Base-by-base conservation (phyloP, 2,329 filamentous ascomycete species). In the Alternaria postmessia region DNA sequence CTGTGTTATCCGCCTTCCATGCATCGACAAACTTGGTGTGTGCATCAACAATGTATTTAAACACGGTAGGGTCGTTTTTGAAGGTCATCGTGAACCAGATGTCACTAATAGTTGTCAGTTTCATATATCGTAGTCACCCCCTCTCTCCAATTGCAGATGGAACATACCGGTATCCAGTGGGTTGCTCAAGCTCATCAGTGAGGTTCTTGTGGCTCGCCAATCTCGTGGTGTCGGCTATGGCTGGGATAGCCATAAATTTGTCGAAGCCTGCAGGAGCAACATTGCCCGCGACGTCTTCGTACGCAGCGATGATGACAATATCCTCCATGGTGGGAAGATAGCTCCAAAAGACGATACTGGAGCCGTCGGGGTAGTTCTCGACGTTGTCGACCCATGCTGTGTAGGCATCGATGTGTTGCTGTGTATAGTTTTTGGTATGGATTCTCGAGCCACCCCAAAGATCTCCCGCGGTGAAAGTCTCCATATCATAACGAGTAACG, bases 1-100 rank as follows among this genome's bases (percentile, higher is more conserved):
- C 62, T 12, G 46, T 34, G 20, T 8, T 54, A 8, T 51, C 48
- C 3, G 48, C 26, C 38, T 68, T 70, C 60, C 60, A 65, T 39
- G 68, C 59, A 4, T 70, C 54, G 1, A 69, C 68, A 5, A 75
- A 64, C 2, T 63, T 26, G 9, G 69, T 53, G 39, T 75, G 55
- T 1, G 63, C 52, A n/a, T 69, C 60, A 41, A 73, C 66, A n/a
- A 66, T 62, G n/a, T 66, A 57, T 6, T 60, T 28, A 51, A 62
- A 65, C 54, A 71, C 63, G 0, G 26, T 22, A 20, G 54, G 43
- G 30, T 69, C 55, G 47, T 74, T 74, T 20, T 53, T 65, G 63
- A 71, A 72, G 4, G 69, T 69, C 43, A 75, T 41, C 2, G 73
- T 74, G 24, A 63, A 69, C 67, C 67, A 72, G 9, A 70, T 47